Conservation (phyloP, 176 grass and related monocot species). For the Avena atlantica region DNA sequence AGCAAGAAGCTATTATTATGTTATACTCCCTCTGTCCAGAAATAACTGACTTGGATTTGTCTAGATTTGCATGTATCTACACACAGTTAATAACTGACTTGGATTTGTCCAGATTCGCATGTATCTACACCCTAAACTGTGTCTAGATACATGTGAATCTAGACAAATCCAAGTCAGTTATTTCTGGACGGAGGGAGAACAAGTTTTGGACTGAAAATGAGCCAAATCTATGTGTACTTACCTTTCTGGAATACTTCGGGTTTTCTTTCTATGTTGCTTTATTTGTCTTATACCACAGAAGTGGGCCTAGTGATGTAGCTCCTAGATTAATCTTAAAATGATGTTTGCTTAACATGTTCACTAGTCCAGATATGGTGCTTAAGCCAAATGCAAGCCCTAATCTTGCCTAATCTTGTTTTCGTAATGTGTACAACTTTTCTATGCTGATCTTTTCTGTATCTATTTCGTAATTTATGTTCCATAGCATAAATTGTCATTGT, state of each 20-base stretch:
- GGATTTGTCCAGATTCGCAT: no score
- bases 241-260: not conserved
- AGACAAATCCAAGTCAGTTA: no score
- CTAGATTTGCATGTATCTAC: no score
- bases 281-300: conserved; percentile 7
- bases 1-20: conserved; percentile 19
- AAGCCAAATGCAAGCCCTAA: not conserved
- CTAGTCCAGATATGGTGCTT: not conserved
- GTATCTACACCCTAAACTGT: no score
- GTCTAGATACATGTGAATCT: no score
- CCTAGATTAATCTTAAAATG: conserved; percentile 20
- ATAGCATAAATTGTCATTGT: not conserved
- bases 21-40: not conserved
- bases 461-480: conserved; percentile 8
- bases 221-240: not conserved
- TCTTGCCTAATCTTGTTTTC: not conserved
- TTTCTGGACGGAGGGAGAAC: no score
- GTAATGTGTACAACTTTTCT: not conserved
- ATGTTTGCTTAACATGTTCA: conserved; percentile 9
- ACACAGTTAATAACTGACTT: no score
- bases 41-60: no score
- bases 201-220: conserved; percentile 15
- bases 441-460: conserved; percentile 20
- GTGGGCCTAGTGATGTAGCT: conserved; percentile 19
- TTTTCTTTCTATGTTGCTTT: conserved; percentile 14